These are phyloP conservation scores for Metarhizium rileyi DNA, from an alignment of 2,329 filamentous ascomycete genomes.

Conservation along the genomic window DNA sequence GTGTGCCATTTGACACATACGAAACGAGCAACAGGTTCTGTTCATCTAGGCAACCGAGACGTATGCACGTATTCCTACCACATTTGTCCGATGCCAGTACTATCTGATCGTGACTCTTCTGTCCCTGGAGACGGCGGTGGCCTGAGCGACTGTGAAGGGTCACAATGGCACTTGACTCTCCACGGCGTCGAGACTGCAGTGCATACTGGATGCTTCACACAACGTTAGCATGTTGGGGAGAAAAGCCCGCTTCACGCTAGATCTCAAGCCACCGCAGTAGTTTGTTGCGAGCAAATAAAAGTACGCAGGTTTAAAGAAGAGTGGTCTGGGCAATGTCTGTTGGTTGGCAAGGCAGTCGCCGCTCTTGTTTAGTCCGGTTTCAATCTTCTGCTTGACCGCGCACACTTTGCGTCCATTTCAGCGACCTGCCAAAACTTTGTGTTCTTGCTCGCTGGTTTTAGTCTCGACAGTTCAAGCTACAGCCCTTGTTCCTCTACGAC, in stretches of 20 bases:
- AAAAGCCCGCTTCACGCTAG: conserved; percentile 1
- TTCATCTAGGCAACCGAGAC: neutral
- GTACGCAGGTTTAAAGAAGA: neutral
- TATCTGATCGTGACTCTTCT: neutral
- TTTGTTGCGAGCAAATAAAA: neutral
- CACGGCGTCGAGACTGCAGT: neutral
- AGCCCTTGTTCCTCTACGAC: neutral
- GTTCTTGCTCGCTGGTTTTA: too few relatives aligned
- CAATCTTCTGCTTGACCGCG: neutral
- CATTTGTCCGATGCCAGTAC: conserved; percentile 4
- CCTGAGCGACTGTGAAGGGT: neutral
- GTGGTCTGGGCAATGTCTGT: neutral
- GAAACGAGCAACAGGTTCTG: neutral
- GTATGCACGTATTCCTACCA: neutral
- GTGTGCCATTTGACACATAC: neutral
- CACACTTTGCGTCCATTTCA: too few relatives aligned
- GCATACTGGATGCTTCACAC: too few relatives aligned
- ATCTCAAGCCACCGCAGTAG: neutral
- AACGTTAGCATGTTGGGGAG: neutral
- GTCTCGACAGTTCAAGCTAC: too few relatives aligned
- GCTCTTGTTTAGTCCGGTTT: neutral
- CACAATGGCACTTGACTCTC: too few relatives aligned
- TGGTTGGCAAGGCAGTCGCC: neutral
- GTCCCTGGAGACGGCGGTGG: neutral
- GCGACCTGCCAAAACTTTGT: too few relatives aligned